Percentiles rank a stretch among this genome's conserved stretches.
These are phyloP conservation scores for Pseudonectria foliicola DNA, from an alignment of 2,329 filamentous ascomycete species.

Conservation along the genomic window DNA sequence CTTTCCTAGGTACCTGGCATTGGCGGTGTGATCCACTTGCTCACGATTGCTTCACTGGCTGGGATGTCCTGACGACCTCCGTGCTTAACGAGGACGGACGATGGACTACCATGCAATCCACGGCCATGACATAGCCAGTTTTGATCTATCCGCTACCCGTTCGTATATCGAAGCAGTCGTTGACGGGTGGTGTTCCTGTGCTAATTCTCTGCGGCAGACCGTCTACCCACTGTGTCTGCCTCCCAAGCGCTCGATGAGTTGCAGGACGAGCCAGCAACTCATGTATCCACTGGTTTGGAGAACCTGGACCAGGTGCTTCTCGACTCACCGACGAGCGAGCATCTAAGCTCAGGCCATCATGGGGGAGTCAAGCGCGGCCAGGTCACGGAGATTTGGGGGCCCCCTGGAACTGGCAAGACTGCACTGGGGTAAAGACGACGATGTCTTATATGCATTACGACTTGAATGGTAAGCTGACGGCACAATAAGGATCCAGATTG, in stretches of 20 bases:
- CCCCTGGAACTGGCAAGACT: slow-evolving; percentile 80
- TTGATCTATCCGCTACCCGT: slow-evolving; percentile 49
- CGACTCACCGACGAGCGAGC: slow-evolving; percentile 6
- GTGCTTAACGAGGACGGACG: slow-evolving; percentile 17
- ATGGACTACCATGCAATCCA: slow-evolving; percentile 57
- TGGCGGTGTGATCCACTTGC: slow-evolving; percentile 8
- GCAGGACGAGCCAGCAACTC: slow-evolving; percentile 40
- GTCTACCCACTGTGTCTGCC: slow-evolving; percentile 69
- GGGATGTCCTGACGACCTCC: slow-evolving; percentile 10
- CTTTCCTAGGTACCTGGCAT: background rate
- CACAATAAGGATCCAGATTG: slow-evolving; percentile 60
- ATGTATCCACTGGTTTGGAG: slow-evolving; percentile 49
- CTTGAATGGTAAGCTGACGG: slow-evolving; percentile 6
- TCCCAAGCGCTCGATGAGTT: slow-evolving; percentile 62
- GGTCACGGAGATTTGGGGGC: slow-evolving; percentile 82
- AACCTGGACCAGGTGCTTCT: slow-evolving; percentile 44
- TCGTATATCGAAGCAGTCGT: slow-evolving; percentile 21
- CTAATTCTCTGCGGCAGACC: slow-evolving; percentile 43
- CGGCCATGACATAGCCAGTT: slow-evolving; percentile 54
- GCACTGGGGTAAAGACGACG: slow-evolving; percentile 58
- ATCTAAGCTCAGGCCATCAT: slow-evolving; percentile 8
- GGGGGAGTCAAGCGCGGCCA: slow-evolving; percentile 68
- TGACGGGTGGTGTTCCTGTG: slow-evolving; percentile 1
- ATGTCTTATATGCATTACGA: slow-evolving; percentile 5
- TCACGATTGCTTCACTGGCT: slow-evolving; percentile 10